Evolutionary conservation across 2,329 filamentous ascomycete genomes (phyloP).

Genomic region (Zasmidium angulare): DNA sequence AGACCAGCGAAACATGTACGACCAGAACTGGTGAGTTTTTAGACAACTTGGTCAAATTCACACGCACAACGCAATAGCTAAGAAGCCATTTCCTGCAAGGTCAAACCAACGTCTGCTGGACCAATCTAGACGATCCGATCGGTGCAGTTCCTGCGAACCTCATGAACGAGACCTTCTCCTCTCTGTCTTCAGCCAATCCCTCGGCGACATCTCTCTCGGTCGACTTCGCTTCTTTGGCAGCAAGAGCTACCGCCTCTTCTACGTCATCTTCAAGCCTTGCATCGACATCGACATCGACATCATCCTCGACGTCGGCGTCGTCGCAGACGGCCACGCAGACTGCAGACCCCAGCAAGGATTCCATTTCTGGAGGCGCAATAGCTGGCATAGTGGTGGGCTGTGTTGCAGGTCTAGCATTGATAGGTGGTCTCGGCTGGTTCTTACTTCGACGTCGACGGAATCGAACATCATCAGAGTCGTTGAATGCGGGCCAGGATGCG

Average conservation of each 20-base stretch:
- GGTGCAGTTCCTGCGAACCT: conserved; percentile 6
- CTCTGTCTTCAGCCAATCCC: conserved; percentile 13
- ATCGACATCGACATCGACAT: background rate
- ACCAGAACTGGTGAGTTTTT: conserved; percentile 11
- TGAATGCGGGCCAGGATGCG: no score
- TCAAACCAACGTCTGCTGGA: conserved; percentile 15
- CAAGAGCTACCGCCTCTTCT: conserved; percentile 4
- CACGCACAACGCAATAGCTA: no score
- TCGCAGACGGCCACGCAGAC: background rate
- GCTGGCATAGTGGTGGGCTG: conserved; percentile 40
- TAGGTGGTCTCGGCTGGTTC: conserved; percentile 13
- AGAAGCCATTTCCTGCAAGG: no score
- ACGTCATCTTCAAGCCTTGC: background rate
- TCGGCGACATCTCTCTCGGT: conserved; percentile 13
- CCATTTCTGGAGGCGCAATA: conserved; percentile 31
- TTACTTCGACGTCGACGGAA: conserved; percentile 12
- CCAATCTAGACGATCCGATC: conserved; percentile 18
- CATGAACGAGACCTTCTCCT: conserved; percentile 14
- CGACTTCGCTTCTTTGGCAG: conserved; percentile 7
- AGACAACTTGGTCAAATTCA: no score
- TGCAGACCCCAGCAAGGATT: background rate
- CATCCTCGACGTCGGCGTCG: background rate
- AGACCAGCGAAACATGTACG: conserved; percentile 13
- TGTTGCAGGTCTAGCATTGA: conserved; percentile 24
- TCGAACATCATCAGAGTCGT: no score